phyloP scores from a whole-genome alignment of 2,329 filamentous ascomycete species.

The Penicillium sp. region DNA sequence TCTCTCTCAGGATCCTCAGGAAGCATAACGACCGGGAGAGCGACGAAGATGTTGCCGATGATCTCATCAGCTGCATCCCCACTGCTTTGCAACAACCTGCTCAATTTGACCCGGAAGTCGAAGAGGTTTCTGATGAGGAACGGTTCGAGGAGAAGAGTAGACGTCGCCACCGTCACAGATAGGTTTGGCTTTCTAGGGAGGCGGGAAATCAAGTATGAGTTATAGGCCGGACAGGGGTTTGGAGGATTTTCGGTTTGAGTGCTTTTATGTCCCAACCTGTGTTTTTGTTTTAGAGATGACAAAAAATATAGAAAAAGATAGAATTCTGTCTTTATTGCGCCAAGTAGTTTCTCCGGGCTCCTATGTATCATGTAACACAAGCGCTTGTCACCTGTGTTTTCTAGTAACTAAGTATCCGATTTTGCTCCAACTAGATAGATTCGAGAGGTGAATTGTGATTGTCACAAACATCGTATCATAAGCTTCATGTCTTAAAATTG shows the following conservation, averaged over 20 bases:
- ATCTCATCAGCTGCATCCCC: conserved; percentile 4
- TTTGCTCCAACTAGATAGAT: not conserved
- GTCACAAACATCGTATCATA: not conserved
- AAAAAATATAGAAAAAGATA: too few relatives aligned
- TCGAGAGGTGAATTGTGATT: not conserved
- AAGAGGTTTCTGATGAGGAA: not conserved
- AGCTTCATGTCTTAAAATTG: not conserved
- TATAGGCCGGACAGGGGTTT: not conserved
- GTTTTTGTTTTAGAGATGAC: not conserved
- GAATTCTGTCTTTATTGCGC: not conserved
- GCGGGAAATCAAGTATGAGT: not conserved
- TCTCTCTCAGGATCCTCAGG: not conserved
- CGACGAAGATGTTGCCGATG: not conserved
- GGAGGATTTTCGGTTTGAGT: not conserved
- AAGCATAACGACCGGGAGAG: not conserved
- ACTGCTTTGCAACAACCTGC: not conserved
- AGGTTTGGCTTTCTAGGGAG: not conserved
- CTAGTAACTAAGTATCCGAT: not conserved
- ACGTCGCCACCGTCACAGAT: not conserved
- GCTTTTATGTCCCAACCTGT: not conserved
- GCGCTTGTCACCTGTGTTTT: not conserved
- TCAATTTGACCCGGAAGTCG: not conserved
- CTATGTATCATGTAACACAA: not conserved
- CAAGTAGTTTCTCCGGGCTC: not conserved
- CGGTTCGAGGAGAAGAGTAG: not conserved